Evolutionary conservation across 1,139 yeast genomes (phyloP).

Genomic region (Geotrichum klebahnii): DNA sequence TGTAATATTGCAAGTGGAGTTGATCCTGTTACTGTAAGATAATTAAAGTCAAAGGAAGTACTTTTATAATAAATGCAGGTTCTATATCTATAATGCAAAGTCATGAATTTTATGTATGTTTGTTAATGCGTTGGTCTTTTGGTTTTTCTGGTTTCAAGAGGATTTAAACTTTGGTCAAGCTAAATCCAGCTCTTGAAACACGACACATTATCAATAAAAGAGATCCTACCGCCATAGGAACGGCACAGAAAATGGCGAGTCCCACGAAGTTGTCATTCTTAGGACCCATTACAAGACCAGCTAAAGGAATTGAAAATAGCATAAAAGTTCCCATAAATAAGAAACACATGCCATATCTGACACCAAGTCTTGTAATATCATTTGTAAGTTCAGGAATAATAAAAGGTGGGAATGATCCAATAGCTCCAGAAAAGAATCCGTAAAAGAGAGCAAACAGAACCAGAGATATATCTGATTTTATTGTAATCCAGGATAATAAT

Average conservation of each 20-base stretch:
- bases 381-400: constrained; percentile 50
- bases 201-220: constrained; percentile 7
- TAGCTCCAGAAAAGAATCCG: constrained; percentile 49
- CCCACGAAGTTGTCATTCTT: constrained; percentile 5
- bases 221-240: constrained; percentile 11
- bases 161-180: background rate
- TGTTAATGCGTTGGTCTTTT: no score
- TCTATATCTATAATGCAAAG: background rate
- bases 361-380: constrained; percentile 37
- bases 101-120: background rate
- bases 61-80: background rate
- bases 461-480: constrained; percentile 4
- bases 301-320: constrained; percentile 14
- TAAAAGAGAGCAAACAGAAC: constrained; percentile 29
- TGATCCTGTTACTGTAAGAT: constrained; percentile 48
- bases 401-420: constrained; percentile 45
- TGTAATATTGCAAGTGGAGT: constrained; percentile 81
- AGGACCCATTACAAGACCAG: constrained; percentile 20
- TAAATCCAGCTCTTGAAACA: constrained; percentile 5
- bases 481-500: constrained; percentile 6
- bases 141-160: background rate
- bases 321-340: constrained; percentile 28
- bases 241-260: constrained; percentile 17
- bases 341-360: constrained; percentile 60
- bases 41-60: no score